Conservation (phyloP, 2,329 filamentous ascomycete genomes). For the Eutypa lata region DNA sequence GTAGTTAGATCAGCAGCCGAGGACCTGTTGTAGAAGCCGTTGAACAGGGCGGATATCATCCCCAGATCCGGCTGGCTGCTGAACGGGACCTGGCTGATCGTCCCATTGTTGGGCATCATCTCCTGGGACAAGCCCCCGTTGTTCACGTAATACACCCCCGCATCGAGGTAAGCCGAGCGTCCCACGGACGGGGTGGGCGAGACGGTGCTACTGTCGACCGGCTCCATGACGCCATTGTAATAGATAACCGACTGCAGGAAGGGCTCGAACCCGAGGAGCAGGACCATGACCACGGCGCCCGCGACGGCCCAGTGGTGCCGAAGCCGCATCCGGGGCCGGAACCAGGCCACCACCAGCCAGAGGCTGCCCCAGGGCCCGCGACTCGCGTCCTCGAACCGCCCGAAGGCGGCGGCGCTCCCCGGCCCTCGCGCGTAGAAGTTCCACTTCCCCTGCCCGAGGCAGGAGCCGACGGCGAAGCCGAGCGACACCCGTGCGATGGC, state of each 20-base stretch:
- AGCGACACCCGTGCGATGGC: slow-evolving; percentile 13
- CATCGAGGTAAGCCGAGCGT: no score
- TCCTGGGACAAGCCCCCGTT: neutral
- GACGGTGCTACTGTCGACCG: slow-evolving; percentile 1
- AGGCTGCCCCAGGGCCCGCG: slow-evolving; percentile 21
- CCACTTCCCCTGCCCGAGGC: slow-evolving; percentile 21
- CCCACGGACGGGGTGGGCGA: slow-evolving; percentile 6
- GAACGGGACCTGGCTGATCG: slow-evolving; percentile 2
- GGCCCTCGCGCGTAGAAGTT: slow-evolving; percentile 17
- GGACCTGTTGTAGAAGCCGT: neutral
- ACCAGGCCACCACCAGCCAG: slow-evolving; percentile 15
- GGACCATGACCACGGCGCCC: slow-evolving; percentile 11
- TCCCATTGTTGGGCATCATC: slow-evolving; percentile 3
- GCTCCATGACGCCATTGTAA: slow-evolving; percentile 5
- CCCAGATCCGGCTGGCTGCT: slow-evolving; percentile 28
- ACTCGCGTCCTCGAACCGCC: slow-evolving; percentile 23
- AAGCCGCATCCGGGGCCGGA: slow-evolving; percentile 5
- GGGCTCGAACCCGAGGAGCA: slow-evolving; percentile 14
- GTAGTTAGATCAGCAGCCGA: neutral
- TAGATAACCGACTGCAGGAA: slow-evolving; percentile 19
- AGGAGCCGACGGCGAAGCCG: slow-evolving; percentile 20
- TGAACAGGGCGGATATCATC: slow-evolving; percentile 5
- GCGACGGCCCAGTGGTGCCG: slow-evolving; percentile 13
- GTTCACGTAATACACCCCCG: slow-evolving; percentile 7
- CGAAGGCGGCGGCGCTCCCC: slow-evolving; percentile 15